phyloP scores from a whole-genome alignment of 2,329 filamentous ascomycete genomes.

The Pochonia chlamydosporia region DNA sequence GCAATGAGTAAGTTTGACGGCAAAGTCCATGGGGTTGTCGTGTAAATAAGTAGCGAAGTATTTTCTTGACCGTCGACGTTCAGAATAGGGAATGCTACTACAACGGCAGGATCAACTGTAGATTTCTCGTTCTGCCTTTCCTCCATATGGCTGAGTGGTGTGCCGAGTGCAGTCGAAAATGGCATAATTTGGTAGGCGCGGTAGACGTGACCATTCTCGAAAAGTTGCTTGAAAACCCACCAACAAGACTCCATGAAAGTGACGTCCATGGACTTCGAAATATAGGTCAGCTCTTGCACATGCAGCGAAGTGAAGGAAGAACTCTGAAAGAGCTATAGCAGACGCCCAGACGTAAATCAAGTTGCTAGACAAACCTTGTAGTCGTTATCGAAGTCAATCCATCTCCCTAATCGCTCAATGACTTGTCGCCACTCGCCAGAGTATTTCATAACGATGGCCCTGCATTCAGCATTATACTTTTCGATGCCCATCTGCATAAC shows the following conservation, averaged over 20 bases:
- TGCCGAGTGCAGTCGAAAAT: slow-evolving; percentile 68
- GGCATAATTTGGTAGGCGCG: slow-evolving; percentile 71
- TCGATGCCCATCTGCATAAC: slow-evolving; percentile 75
- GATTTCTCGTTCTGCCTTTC: slow-evolving; percentile 72
- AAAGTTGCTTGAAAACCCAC: slow-evolving; percentile 74
- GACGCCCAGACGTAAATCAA: no score
- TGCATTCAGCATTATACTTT: slow-evolving; percentile 80
- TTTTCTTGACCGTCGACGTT: slow-evolving; percentile 57
- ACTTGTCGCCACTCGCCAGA: slow-evolving; percentile 74
- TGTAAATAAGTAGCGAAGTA: slow-evolving; percentile 48
- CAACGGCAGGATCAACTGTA: slow-evolving; percentile 66
- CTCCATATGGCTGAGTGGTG: slow-evolving; percentile 70
- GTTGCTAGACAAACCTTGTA: slow-evolving; percentile 62
- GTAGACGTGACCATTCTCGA: slow-evolving; percentile 66
- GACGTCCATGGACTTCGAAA: slow-evolving; percentile 61
- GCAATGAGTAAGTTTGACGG: slow-evolving; percentile 71
- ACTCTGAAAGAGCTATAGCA: neutral
- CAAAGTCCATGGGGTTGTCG: slow-evolving; percentile 77
- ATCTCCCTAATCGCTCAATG: slow-evolving; percentile 64
- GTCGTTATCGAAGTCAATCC: slow-evolving; percentile 76
- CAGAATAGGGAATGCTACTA: slow-evolving; percentile 64
- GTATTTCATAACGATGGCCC: slow-evolving; percentile 81
- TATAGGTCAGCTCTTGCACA: neutral
- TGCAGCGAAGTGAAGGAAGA: no score
- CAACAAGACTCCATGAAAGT: slow-evolving; percentile 73